Evolutionary conservation across 1,284 basidiomycete genomes (phyloP).

Genomic region (Cutaneotrichosporon sp.): DNA sequence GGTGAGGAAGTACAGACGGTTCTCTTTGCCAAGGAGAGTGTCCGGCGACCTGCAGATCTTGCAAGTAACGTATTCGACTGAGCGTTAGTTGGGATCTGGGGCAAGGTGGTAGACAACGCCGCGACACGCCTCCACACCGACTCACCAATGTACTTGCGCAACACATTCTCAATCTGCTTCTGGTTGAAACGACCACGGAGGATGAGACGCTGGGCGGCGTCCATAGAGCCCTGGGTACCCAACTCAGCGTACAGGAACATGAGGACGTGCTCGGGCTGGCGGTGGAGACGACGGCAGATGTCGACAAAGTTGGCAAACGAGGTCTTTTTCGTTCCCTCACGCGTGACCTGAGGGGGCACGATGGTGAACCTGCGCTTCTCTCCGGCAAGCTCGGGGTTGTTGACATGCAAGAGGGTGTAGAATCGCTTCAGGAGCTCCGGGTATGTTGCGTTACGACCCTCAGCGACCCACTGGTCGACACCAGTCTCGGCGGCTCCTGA

Average conservation of each 20-base stretch:
- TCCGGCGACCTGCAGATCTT: constrained; percentile 99
- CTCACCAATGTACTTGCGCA: constrained; percentile 91
- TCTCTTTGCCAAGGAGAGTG: constrained; percentile 93
- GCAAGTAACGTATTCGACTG: constrained; percentile 99
- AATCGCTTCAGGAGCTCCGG: constrained; percentile 87
- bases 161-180: constrained; percentile 96
- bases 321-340: constrained; percentile 93
- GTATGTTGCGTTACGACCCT: constrained; percentile 92
- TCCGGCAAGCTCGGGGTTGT: constrained; percentile 87
- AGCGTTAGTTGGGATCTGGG: neutral
- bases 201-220: constrained; percentile 85
- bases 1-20: constrained; percentile 98
- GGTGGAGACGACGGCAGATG: constrained; percentile 98
- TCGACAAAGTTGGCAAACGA: constrained; percentile 94
- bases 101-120: too few species aligned
- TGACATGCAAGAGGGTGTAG: constrained; percentile 83
- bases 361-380: constrained; percentile 93
- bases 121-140: too few species aligned
- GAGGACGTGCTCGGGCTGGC: constrained; percentile 98
- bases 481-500: constrained; percentile 57
- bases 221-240: constrained; percentile 95
- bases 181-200: constrained; percentile 98
- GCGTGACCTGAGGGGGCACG: constrained; percentile 88
- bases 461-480: constrained; percentile 68
- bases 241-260: constrained; percentile 96